phyloP scores from a whole-genome alignment of 768 basidiomycete genomes.

The Pilatotrama ljubarskyi region DNA sequence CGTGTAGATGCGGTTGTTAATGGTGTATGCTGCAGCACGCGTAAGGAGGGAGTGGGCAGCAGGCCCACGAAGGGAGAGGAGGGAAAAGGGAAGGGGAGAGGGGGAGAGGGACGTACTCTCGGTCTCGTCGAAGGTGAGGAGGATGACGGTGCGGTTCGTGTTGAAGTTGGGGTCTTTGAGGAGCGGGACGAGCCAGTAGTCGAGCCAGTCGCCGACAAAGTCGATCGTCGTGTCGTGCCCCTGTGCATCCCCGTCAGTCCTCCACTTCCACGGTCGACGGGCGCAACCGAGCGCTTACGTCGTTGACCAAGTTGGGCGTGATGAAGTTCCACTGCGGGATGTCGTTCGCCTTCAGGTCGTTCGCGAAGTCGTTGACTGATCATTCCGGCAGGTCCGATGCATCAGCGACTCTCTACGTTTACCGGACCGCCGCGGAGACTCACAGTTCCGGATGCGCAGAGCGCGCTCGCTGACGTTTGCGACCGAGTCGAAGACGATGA shows the following conservation, averaged over 20 bases:
- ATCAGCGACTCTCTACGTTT: background rate
- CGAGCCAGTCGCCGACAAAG: slow-evolving; percentile 47
- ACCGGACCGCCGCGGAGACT: background rate
- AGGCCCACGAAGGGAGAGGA: no score
- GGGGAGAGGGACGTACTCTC: slow-evolving; percentile 26
- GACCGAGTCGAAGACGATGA: slow-evolving; percentile 53
- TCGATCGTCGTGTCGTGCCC: slow-evolving; percentile 57
- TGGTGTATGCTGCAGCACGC: slow-evolving; percentile 31
- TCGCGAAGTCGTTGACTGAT: slow-evolving; percentile 54
- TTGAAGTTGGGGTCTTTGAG: slow-evolving; percentile 55
- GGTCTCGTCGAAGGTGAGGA: slow-evolving; percentile 66
- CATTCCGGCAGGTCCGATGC: no score
- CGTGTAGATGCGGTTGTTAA: slow-evolving; percentile 49
- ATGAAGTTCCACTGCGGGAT: slow-evolving; percentile 64
- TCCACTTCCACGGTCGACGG: no score
- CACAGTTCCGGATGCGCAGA: slow-evolving; percentile 49
- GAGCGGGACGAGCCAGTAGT: slow-evolving; percentile 52
- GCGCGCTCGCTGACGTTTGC: slow-evolving; percentile 42
- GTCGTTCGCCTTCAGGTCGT: slow-evolving; percentile 48
- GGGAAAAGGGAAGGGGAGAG: background rate
- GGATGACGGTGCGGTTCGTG: slow-evolving; percentile 51
- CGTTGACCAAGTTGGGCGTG: slow-evolving; percentile 61
- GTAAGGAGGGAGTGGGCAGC: no score
- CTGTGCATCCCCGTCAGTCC: background rate
- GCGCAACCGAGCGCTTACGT: no score